Conservation (phyloP, 2,329 filamentous ascomycete genomes). For the Diatrype stigma region DNA sequence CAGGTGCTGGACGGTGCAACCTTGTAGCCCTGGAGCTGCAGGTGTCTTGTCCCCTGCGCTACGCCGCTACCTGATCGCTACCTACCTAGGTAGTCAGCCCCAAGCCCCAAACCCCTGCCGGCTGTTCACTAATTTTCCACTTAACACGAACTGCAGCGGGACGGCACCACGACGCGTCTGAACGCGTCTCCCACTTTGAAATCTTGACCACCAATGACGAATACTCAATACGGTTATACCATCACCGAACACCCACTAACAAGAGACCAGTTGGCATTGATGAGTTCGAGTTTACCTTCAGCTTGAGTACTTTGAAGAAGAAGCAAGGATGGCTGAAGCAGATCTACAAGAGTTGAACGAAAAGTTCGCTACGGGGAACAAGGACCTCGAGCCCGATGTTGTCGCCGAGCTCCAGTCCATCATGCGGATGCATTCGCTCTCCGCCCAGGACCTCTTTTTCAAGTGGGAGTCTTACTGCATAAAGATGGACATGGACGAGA, state of each 20-base stretch:
- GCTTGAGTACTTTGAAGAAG: neutral
- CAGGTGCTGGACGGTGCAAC: too few species aligned
- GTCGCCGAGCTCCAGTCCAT: conserved; percentile 80
- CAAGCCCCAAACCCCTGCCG: neutral
- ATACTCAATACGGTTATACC: neutral
- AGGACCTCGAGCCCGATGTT: conserved; percentile 71
- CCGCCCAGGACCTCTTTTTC: conserved; percentile 85
- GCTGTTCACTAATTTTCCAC: neutral
- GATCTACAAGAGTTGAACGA: conserved; percentile 38
- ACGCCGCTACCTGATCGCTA: neutral
- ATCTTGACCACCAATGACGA: neutral
- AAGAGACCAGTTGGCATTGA: too few species aligned
- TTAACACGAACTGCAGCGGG: neutral
- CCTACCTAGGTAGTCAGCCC: too few species aligned
- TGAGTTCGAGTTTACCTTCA: too few species aligned
- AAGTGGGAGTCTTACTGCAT: conserved; percentile 99
- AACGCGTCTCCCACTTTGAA: neutral
- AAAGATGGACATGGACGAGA: conserved; percentile 82
- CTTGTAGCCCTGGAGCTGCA: too few species aligned
- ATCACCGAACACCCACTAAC: neutral
- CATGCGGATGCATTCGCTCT: conserved; percentile 75
- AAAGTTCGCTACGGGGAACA: conserved; percentile 50
- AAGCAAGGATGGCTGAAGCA: conserved; percentile 33
- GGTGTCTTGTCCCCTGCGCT: neutral
- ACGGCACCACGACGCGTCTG: neutral